phyloP scores from a whole-genome alignment of 129 eudicot species.

The Tagetes erecta region DNA sequence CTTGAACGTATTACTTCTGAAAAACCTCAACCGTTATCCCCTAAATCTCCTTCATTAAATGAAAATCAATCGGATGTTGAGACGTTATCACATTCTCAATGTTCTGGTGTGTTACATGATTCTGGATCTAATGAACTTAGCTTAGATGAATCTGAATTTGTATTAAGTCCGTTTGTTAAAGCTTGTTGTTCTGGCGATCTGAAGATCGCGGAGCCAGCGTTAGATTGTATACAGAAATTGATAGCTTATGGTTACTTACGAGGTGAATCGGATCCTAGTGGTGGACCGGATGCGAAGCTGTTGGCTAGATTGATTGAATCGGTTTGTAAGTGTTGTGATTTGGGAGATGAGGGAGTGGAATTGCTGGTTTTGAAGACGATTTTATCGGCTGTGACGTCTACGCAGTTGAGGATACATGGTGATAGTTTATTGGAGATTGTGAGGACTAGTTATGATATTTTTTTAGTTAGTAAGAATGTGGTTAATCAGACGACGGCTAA shows the following conservation, averaged over 20 bases:
- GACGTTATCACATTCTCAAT: constrained; percentile 35
- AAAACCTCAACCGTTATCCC: constrained; percentile 31
- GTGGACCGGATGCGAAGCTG: constrained; percentile 56
- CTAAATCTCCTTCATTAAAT: constrained; percentile 38
- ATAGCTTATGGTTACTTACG: constrained; percentile 71
- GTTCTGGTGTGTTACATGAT: constrained; percentile 60
- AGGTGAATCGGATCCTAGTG: constrained; percentile 75
- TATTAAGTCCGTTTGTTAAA: constrained; percentile 66
- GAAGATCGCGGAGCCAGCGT: constrained; percentile 76
- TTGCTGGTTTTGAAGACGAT: constrained; percentile 71
- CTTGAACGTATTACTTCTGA: constrained; percentile 55
- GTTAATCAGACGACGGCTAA: constrained; percentile 95
- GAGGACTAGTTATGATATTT: constrained; percentile 83
- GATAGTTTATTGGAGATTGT: constrained; percentile 85
- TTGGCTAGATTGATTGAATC: constrained; percentile 64
- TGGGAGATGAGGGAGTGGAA: constrained; percentile 70
- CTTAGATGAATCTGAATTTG: constrained; percentile 64
- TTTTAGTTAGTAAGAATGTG: constrained; percentile 74
- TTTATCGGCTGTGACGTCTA: constrained; percentile 80
- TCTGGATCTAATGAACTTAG: constrained; percentile 50
- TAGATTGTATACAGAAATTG: constrained; percentile 76
- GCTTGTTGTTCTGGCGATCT: constrained; percentile 55
- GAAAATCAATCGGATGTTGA: constrained; percentile 49
- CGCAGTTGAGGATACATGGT: constrained; percentile 73
- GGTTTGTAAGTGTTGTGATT: constrained; percentile 73